Percentiles rank a stretch among this genome's conserved stretches.
These are phyloP conservation scores for Apiotrichum montevideense DNA, from an alignment of 1,284 basidiomycete species.

Conservation along the genomic window DNA sequence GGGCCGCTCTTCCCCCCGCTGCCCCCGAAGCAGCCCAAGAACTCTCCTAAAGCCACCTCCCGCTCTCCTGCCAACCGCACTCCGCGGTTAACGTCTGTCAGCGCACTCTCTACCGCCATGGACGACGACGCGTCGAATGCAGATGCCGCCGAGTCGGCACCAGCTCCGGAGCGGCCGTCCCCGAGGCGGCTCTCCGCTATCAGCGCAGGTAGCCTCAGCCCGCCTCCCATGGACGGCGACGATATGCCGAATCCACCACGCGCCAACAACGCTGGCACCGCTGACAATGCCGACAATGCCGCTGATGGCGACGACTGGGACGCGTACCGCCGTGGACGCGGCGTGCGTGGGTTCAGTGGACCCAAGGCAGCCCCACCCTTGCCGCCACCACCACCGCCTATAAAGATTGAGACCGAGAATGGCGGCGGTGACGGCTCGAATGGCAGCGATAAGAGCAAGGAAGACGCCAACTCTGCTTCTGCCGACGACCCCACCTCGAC, in stretches of 20 bases:
- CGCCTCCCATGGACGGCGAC: constrained; percentile 34
- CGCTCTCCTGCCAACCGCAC: constrained; percentile 13
- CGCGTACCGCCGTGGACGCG: constrained; percentile 26
- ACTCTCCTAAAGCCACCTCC: constrained; percentile 26
- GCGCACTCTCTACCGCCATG: constrained; percentile 18
- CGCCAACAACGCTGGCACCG: neutral
- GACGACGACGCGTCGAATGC: constrained; percentile 15
- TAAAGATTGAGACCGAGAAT: constrained; percentile 24
- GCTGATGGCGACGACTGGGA: constrained; percentile 26
- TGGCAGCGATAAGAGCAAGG: constrained; percentile 6
- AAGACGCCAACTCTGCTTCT: neutral
- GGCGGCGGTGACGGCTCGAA: constrained; percentile 1
- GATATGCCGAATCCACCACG: neutral
- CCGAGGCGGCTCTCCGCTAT: neutral
- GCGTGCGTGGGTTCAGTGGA: constrained; percentile 24
- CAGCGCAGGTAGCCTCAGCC: constrained; percentile 10
- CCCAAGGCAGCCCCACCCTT: constrained; percentile 9
- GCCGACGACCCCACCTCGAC: neutral
- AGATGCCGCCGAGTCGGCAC: neutral
- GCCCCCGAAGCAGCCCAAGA: constrained; percentile 40
- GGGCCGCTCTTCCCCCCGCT: constrained; percentile 45
- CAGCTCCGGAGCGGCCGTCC: neutral
- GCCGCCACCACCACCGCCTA: neutral
- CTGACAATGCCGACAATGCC: neutral
- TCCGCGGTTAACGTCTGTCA: constrained; percentile 11